Percentiles rank a stretch among this genome's conserved stretches.
Conservation (phyloP, 1,284 basidiomycete species). For the Tausonia pullulans region DNA sequence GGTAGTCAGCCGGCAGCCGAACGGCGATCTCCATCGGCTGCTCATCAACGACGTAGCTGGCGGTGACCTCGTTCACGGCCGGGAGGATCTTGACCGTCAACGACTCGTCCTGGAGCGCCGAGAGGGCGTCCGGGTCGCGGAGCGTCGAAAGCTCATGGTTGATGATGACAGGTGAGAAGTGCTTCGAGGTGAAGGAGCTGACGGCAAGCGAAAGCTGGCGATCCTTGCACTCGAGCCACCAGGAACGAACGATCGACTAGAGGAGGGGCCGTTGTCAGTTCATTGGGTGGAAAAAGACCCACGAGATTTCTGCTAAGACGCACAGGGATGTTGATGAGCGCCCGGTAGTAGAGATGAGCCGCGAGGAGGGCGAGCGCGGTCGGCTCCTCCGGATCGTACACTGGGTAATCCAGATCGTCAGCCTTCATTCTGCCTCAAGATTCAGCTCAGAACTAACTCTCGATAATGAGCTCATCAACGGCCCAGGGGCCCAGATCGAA, state of each 20-base stretch:
- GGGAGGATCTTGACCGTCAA: constrained; percentile 62
- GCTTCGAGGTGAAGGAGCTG: constrained; percentile 58
- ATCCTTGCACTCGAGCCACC: constrained; percentile 81
- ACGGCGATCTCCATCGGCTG: constrained; percentile 85
- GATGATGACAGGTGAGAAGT: constrained; percentile 87
- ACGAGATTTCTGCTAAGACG: neutral
- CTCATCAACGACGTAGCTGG: constrained; percentile 77
- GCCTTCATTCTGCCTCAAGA: neutral
- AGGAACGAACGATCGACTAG: constrained; percentile 60
- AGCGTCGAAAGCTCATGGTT: constrained; percentile 67
- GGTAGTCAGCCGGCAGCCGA: constrained; percentile 81
- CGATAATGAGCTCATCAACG: constrained; percentile 74
- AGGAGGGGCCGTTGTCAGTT: no score
- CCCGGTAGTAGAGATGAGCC: constrained; percentile 78
- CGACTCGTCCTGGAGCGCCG: constrained; percentile 67
- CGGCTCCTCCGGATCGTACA: constrained; percentile 48
- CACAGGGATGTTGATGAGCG: constrained; percentile 60
- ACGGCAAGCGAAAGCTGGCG: constrained; percentile 69
- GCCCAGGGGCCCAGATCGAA: constrained; percentile 72
- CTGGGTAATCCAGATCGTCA: constrained; percentile 25
- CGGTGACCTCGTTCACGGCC: constrained; percentile 56
- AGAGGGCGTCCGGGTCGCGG: constrained; percentile 50
- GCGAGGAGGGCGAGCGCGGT: constrained; percentile 59
- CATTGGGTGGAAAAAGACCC: neutral
- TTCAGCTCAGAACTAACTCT: constrained; percentile 45